Base-by-base conservation (phyloP, 2,329 filamentous ascomycete genomes). In the Dothidotthia symphoricarpi region DNA sequence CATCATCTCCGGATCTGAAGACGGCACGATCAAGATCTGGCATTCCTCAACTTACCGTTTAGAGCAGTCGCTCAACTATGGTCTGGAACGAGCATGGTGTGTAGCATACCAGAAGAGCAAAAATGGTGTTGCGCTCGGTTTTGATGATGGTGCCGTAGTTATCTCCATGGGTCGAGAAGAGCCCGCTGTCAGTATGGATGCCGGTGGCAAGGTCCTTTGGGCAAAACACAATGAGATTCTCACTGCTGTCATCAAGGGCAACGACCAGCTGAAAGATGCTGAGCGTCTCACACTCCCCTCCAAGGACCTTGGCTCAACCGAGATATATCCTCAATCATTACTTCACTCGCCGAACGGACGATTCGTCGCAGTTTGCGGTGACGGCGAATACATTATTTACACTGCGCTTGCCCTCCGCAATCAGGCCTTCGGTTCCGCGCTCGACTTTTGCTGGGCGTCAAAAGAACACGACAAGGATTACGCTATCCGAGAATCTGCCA, bases 401-500 rank as follows among this genome's bases (percentile, higher is more conserved):
- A 97, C 93, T 17, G 90, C 93, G 39, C 78, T 97, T 41, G 91
- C 91, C 3, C 95, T 94, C 80, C 83, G 93, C 64, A 97, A 98
- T 71, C 96, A 97, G 74, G 89, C 89, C 3, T 98, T 98, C 60
- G 93, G 93, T 15, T 90, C 88, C 27, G 93, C 91, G 6, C 73
- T 97, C 35, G 93, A 98, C 70, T 98, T 98, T 66, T 90, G 87
- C 9, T 98, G 93, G 93, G 91, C 86, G 0, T 88, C 87, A 29
- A 96, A 95, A 70, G 91, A 96, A 41, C 95, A 96, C 70, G 95
- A 88, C 72, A 97, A 96, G 67, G 93, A 98, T 67, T 97, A 95
- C 63, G 93, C 93, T 26, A 97, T 98, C 55, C 85, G 93, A 24
- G 93, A 98, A 70, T 96, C 90, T 4, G 73, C 86, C 17, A 95